Conservation (phyloP, 2,329 filamentous ascomycete genomes). For the Emericellopsis cladophorae region DNA sequence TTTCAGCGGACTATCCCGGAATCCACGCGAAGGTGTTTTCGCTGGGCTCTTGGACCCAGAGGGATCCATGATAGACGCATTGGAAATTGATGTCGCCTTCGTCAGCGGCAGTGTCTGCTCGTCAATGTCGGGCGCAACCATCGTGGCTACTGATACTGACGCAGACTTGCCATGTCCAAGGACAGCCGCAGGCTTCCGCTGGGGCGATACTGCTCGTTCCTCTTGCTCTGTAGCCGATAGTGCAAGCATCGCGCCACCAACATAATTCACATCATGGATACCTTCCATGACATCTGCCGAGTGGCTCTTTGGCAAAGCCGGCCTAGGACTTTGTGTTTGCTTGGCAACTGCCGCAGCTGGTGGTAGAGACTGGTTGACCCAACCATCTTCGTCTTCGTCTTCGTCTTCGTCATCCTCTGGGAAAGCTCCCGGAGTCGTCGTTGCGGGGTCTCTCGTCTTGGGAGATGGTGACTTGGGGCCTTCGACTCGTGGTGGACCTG, state of each 20-base stretch:
- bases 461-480: slow-evolving; percentile 16
- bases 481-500: slow-evolving; percentile 17
- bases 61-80: slow-evolving; percentile 36
- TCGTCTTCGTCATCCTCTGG: slow-evolving; percentile 47
- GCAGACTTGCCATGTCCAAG: slow-evolving; percentile 42
- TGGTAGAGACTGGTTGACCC: slow-evolving; percentile 41
- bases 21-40: slow-evolving; percentile 42
- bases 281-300: slow-evolving; percentile 50
- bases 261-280: slow-evolving; percentile 17
- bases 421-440: slow-evolving; percentile 45
- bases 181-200: slow-evolving; percentile 2
- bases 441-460: slow-evolving; percentile 13
- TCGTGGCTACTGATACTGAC: slow-evolving; percentile 44
- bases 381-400: slow-evolving; percentile 51
- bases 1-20: slow-evolving; percentile 69
- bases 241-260: slow-evolving; percentile 26
- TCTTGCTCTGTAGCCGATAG: slow-evolving; percentile 2
- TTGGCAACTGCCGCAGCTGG: slow-evolving; percentile 9
- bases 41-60: slow-evolving; percentile 31
- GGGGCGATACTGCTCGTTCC: slow-evolving; percentile 5
- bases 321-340: slow-evolving; percentile 22
- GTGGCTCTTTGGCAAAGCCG: slow-evolving; percentile 45
- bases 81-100: slow-evolving; percentile 50
- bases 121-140: slow-evolving; percentile 3
- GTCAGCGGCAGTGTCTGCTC: slow-evolving; percentile 25